Conservation (phyloP, 345 rosid species). For the Moricandia moricandioides region DNA sequence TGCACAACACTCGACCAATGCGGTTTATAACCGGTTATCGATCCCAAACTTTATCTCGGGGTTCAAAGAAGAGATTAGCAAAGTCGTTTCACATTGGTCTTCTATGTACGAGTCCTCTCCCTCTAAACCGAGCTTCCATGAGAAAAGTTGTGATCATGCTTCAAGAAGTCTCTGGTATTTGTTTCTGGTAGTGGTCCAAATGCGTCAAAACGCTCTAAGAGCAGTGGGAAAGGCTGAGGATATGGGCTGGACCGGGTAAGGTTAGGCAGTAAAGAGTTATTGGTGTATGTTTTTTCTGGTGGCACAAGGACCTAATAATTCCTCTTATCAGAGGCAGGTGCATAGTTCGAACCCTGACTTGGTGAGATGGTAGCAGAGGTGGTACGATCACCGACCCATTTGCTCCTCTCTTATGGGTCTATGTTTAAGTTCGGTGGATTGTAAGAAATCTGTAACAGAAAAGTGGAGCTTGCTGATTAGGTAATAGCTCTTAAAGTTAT, state of each 20-base stretch:
- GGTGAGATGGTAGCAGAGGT: too few species aligned
- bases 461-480: conserved; percentile 25
- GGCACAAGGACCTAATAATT: too few species aligned
- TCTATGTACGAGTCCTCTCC: conserved; percentile 66
- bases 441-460: conserved; percentile 19
- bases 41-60: conserved; percentile 49
- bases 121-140: conserved; percentile 81
- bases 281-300: not conserved
- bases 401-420: too few species aligned
- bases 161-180: conserved; percentile 46
- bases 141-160: conserved; percentile 73
- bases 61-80: conserved; percentile 55
- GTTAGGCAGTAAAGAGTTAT: not conserved
- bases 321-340: too few species aligned
- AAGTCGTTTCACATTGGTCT: conserved; percentile 61
- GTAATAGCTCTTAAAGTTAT: conserved; percentile 7
- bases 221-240: conserved; percentile 45
- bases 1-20: conserved; percentile 49
- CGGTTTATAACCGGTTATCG: conserved; percentile 54
- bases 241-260: not conserved
- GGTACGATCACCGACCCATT: too few species aligned
- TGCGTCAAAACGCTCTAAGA: conserved; percentile 33
- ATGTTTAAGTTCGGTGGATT: conserved; percentile 3
- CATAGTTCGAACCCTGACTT: too few species aligned
- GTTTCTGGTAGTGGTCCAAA: conserved; percentile 24